Evolutionary conservation across 2,329 filamentous ascomycete genomes (phyloP).

Genomic region (Diaporthe sp.): DNA sequence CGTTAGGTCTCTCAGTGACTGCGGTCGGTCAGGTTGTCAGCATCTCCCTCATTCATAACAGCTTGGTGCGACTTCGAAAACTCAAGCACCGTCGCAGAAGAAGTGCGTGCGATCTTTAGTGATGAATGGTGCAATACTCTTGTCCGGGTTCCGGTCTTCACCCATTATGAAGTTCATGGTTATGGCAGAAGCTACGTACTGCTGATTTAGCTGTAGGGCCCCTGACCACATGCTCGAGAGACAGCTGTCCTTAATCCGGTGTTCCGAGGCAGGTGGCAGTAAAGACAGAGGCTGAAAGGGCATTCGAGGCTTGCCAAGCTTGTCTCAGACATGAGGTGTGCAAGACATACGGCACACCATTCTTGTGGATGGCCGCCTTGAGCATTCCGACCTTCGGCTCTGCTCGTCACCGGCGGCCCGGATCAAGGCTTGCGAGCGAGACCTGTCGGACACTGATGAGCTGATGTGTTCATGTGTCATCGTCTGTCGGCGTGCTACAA

Average conservation of each 20-base stretch:
- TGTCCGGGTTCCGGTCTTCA: not conserved
- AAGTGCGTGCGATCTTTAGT: no score
- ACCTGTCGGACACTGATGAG: not conserved
- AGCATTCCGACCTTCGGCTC: not conserved
- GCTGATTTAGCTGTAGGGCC: not conserved
- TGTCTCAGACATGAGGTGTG: conserved; percentile 6
- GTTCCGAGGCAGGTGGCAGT: conserved; percentile 4
- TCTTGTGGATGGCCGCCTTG: not conserved
- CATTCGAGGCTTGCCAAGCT: conserved; percentile 10
- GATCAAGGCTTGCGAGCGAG: not conserved
- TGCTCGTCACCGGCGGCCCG: not conserved
- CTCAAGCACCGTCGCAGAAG: no score
- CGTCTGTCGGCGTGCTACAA: not conserved
- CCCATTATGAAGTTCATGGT: not conserved
- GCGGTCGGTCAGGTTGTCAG: not conserved
- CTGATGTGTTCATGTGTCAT: not conserved
- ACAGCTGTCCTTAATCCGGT: conserved; percentile 6
- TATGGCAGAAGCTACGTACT: not conserved
- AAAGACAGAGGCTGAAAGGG: not conserved
- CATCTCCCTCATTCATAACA: not conserved
- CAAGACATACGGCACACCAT: not conserved
- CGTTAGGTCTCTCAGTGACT: not conserved
- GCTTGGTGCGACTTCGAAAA: not conserved
- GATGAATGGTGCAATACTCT: not conserved
- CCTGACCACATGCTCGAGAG: not conserved